phyloP scores from a whole-genome alignment of 768 basidiomycete genomes.

The Clathrus columnatus region DNA sequence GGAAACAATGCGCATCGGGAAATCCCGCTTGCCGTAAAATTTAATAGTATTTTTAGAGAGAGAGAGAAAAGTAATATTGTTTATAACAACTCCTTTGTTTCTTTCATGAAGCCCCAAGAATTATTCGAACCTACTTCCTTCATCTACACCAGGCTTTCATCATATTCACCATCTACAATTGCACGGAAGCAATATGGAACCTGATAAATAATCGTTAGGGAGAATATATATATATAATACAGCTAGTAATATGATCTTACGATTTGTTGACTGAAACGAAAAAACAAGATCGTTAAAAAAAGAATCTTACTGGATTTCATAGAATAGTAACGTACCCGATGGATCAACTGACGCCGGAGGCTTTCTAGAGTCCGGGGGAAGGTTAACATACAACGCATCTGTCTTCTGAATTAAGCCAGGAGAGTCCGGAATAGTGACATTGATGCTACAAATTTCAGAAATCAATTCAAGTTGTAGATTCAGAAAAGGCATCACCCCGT shows the following conservation, averaged over 20 bases:
- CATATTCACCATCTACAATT: neutral
- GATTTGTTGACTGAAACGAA: neutral
- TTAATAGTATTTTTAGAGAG: too few relatives aligned
- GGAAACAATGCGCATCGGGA: too few relatives aligned
- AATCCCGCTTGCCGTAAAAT: too few relatives aligned
- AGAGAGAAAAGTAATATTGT: too few relatives aligned
- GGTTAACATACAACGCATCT: conserved; percentile 51
- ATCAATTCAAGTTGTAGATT: conserved; percentile 8
- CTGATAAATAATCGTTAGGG: conserved; percentile 28
- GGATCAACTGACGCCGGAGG: conserved; percentile 86
- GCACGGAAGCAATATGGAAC: conserved; percentile 59
- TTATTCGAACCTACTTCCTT: too few relatives aligned
- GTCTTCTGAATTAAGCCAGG: conserved; percentile 56
- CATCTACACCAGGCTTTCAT: too few relatives aligned
- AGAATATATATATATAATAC: neutral
- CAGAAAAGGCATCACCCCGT: conserved; percentile 24
- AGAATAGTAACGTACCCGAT: conserved; percentile 51
- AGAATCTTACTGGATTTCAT: neutral
- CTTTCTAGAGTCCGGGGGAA: conserved; percentile 76
- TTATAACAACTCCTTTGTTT: too few relatives aligned
- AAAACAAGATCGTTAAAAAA: neutral
- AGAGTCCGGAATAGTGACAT: conserved; percentile 68
- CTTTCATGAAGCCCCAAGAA: too few relatives aligned
- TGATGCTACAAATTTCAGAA: conserved; percentile 44
- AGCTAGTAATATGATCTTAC: neutral